Evolutionary conservation across 805 yeast species (phyloP), one percentile per base, ranked within the genome.

Genomic region (Soucietia sequanensis): DNA sequence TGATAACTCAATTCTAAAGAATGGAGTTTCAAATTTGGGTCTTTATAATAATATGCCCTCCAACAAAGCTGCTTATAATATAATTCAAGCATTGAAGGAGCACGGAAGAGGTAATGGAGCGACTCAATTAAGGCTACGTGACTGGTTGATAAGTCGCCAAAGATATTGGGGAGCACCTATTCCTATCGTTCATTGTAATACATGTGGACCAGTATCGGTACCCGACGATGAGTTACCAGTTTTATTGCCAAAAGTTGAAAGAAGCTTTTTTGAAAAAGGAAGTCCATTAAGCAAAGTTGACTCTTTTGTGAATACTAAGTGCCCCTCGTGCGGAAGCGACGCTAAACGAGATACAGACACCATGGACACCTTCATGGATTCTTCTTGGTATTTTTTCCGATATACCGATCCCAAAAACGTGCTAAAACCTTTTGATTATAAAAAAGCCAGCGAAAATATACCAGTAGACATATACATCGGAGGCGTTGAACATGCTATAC

Each of bases 81-180:
- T 87, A 17, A 54, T 72, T 0, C 46, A 61, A 1, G 53, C 61
- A 9, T 60, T 89, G n/a, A 57, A 52, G 12, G 31, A 46, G 0
- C 31, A 40, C 0, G 58, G 60, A 0, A 25, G 57, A 2, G 96
- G 91, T 0, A 44, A 59, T 1, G 38, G 46, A 3, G 65, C 75
- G 4, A 69, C 72, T 0, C 80, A 80, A 43, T 82, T 71, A 50
- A 75, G 81, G 44, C 64, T 93, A 19, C 73, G 97, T 46, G 99
- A 93, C 54, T 93, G 99, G 99, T 72, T 93, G 18, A 84, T 93
- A 30, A 83, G 95, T 50, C 76, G 99, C 53, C 99, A 93, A 59
- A 67, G 99, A 40, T 91, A 84, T 59, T 93, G 99, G 99, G 99
- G 99, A 17, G 93, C 97, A 0, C 99, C 99, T 2, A 93, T 93